Evolutionary conservation across 352 stramenopile genomes (phyloP).

Genomic region (Globisporangium solare): DNA sequence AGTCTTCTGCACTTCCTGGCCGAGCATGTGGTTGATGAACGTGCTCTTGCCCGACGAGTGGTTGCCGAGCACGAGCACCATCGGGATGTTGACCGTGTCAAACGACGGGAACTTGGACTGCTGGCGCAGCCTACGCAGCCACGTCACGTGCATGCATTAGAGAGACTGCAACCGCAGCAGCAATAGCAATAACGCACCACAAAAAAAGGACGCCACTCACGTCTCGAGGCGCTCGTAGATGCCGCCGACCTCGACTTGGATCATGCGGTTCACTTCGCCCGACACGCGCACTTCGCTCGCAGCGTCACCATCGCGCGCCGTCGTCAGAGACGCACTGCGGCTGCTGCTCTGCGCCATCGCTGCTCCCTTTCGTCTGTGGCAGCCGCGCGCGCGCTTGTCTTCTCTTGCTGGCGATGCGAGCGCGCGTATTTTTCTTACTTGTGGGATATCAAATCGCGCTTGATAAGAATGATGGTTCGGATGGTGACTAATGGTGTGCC

Average conservation of each 20-base stretch:
- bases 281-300: conserved; percentile 34
- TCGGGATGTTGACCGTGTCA: conserved; percentile 67
- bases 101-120: conserved; percentile 79
- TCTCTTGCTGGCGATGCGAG: neutral
- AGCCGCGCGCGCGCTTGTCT: neutral
- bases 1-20: conserved; percentile 80
- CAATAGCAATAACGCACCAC: too few species aligned
- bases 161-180: too few species aligned
- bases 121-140: conserved; percentile 38
- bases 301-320: neutral
- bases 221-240: conserved; percentile 70
- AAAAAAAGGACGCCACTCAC: conserved; percentile 14
- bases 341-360: conserved; percentile 3
- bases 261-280: conserved; percentile 84
- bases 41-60: conserved; percentile 85
- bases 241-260: conserved; percentile 63
- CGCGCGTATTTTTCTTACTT: neutral
- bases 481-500: neutral
- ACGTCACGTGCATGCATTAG: neutral
- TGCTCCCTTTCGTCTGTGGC: neutral
- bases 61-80: conserved; percentile 84
- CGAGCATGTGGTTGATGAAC: conserved; percentile 88
- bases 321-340: neutral
- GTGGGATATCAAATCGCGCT: neutral
- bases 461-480: neutral